Conservation (phyloP, 352 stramenopile genomes). For the Phytophthora pisi region DNA sequence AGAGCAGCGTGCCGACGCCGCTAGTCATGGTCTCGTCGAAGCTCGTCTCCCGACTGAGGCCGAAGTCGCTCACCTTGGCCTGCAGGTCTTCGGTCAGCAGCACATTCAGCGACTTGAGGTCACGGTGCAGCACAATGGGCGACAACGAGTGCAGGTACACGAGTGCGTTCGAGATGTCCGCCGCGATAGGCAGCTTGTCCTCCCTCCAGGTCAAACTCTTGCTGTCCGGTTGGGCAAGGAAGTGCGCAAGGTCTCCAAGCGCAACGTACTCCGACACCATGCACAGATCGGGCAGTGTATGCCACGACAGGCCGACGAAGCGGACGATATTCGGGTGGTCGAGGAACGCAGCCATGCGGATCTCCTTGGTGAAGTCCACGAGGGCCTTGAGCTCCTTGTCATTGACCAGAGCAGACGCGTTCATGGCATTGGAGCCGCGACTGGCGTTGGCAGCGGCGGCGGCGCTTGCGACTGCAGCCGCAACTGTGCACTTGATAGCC, state of each 20-base stretch:
- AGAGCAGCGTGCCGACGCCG: constrained; percentile 48
- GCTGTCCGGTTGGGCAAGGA: constrained; percentile 39
- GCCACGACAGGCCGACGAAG: constrained; percentile 58
- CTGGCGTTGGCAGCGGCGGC: constrained; percentile 14
- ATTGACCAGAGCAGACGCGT: constrained; percentile 26
- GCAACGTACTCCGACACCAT: constrained; percentile 55
- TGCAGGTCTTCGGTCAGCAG: constrained; percentile 48
- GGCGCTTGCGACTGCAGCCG: constrained; percentile 15
- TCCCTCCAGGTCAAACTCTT: constrained; percentile 43
- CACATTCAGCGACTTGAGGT: constrained; percentile 58
- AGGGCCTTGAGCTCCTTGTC: constrained; percentile 39
- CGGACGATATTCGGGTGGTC: constrained; percentile 61
- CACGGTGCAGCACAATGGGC: constrained; percentile 48
- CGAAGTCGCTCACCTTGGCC: constrained; percentile 61
- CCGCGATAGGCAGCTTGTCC: constrained; percentile 48
- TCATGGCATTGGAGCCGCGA: constrained; percentile 12
- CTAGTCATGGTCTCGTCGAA: constrained; percentile 52
- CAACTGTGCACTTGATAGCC: constrained; percentile 56
- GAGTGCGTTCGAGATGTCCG: constrained; percentile 55
- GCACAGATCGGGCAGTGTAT: constrained; percentile 47
- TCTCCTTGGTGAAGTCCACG: constrained; percentile 51
- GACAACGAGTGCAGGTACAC: constrained; percentile 60
- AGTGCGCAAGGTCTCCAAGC: constrained; percentile 41
- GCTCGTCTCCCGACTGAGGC: constrained; percentile 41
- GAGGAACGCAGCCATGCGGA: constrained; percentile 50